Base-by-base conservation (phyloP, 2,329 filamentous ascomycete genomes). In the Rutstroemia sp. region DNA sequence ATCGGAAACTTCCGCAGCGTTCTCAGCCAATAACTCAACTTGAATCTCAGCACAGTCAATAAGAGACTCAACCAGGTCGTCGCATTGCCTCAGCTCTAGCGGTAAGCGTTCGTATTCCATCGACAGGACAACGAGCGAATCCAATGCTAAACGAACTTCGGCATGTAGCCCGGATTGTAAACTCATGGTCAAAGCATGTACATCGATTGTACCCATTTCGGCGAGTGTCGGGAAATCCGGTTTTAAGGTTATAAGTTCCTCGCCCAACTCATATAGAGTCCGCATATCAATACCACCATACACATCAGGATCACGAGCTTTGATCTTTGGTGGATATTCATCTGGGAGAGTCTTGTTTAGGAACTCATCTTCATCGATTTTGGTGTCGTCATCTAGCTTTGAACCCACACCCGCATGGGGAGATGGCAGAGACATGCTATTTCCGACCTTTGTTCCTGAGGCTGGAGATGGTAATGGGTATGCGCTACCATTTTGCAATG, bases 1-100 rank as follows among this genome's bases (percentile, higher is more conserved):
- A 68, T 96, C 90, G 0, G 89, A 94, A 0, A 95, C 85, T 67
- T 96, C 90, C 4, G 84, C 83, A 1, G 90, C 86, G 68, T 92
- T 85, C 61, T 96, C 89, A 0, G 86, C 87, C n/a, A 99, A 78
- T 10, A 88, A 70, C 40, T 96, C 90, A 23, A 92, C 76, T 69
- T 96, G 90, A 12, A 92, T 87, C 70, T 96, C 91, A 1, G 89
- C 94, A 68, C 89, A 96, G 63, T 97, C 94, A 36, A 96, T 76
- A 51, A 99, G 73, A 0, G 88, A 87, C 58, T 97, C 94, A 17
- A 96, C 79, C 56, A 99, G 73, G 68, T 97, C 94, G 57, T 96
- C 92, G 67, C 89, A 95, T 54, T 82, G 82, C 56, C 84, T 78
- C 42, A 96, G 74, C 44, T 84, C 78, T 19, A 86, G 76, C n/a